Percentiles rank a stretch among this genome's conserved stretches.
These are phyloP conservation scores for Solanum medicagineum DNA, from an alignment of 257 asterid species.

Conservation along the genomic window DNA sequence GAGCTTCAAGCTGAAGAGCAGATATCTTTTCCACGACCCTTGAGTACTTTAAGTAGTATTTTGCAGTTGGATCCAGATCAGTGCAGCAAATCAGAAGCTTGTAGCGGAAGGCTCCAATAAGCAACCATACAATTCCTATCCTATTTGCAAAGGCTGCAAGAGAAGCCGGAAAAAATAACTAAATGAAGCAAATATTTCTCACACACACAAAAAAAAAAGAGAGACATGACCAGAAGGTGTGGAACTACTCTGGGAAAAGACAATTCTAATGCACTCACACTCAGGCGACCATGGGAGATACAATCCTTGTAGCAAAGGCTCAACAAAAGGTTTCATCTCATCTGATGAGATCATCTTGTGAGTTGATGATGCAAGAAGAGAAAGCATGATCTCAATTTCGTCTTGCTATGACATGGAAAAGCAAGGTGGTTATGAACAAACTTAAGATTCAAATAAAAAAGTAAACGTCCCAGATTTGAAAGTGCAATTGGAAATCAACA, in stretches of 20 bases:
- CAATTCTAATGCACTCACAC: slow-evolving; percentile 25
- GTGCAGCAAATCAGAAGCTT: slow-evolving; percentile 54
- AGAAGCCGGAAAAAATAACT: background rate
- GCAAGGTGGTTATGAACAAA: background rate
- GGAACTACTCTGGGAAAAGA: background rate
- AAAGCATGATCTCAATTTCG: slow-evolving; percentile 22
- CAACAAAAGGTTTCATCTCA: slow-evolving; percentile 18
- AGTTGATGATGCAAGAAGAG: slow-evolving; percentile 51
- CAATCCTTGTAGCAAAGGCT: slow-evolving; percentile 56
- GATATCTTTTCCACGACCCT: slow-evolving; percentile 51
- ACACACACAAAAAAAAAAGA: background rate
- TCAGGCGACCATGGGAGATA: slow-evolving; percentile 27
- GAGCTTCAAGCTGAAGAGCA: slow-evolving; percentile 63
- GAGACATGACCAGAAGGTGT: background rate
- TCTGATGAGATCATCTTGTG: slow-evolving; percentile 16
- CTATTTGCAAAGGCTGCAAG: slow-evolving; percentile 22
- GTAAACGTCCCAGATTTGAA: background rate
- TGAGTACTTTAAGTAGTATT: slow-evolving; percentile 54
- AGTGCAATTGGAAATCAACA: background rate
- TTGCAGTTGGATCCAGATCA: slow-evolving; percentile 72
- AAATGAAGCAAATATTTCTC: background rate
- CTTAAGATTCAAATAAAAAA: background rate
- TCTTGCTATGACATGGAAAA: slow-evolving; percentile 24
- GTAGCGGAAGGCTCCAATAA: slow-evolving; percentile 66
- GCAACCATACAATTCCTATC: slow-evolving; percentile 49